phyloP scores from a whole-genome alignment of 441 rosid genomes.

The Gossypium davidsonii region DNA sequence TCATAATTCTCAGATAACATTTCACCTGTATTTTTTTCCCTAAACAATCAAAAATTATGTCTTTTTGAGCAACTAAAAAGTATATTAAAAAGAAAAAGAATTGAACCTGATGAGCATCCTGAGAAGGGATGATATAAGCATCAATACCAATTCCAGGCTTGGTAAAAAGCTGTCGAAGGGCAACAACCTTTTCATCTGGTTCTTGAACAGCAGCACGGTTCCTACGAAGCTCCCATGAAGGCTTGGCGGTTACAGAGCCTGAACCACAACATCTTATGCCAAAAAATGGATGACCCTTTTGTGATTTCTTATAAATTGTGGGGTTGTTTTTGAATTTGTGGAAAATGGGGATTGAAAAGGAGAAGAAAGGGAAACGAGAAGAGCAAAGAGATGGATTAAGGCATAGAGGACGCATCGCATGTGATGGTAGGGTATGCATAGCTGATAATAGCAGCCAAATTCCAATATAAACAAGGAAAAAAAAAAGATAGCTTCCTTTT shows the following conservation, averaged over 20 bases:
- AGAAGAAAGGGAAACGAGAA: constrained; percentile 30
- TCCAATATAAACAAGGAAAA: background rate
- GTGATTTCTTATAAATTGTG: constrained; percentile 14
- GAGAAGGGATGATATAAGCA: constrained; percentile 89
- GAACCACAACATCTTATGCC: constrained; percentile 40
- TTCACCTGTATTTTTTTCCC: background rate
- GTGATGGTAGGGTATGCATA: constrained; percentile 39
- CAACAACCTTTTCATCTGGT: constrained; percentile 64
- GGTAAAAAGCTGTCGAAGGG: constrained; percentile 57
- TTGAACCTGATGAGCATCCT: constrained; percentile 90
- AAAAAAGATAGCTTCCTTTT: background rate
- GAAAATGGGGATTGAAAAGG: constrained; percentile 36
- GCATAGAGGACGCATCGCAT: constrained; percentile 47
- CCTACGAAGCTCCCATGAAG: constrained; percentile 58
- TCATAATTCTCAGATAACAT: background rate
- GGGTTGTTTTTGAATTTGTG: constrained; percentile 25
- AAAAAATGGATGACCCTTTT: constrained; percentile 17
- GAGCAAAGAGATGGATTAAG: constrained; percentile 37
- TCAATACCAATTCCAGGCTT: constrained; percentile 72
- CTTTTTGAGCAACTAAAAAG: background rate
- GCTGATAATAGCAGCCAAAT: constrained; percentile 3
- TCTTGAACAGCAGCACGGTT: constrained; percentile 22
- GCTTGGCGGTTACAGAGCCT: constrained; percentile 58
- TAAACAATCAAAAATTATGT: background rate
- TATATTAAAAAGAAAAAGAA: background rate